Evolutionary conservation across 331 rosid genomes (phyloP), one percentile per base, ranked within the genome.

Genomic region (Spiraea crenata): DNA sequence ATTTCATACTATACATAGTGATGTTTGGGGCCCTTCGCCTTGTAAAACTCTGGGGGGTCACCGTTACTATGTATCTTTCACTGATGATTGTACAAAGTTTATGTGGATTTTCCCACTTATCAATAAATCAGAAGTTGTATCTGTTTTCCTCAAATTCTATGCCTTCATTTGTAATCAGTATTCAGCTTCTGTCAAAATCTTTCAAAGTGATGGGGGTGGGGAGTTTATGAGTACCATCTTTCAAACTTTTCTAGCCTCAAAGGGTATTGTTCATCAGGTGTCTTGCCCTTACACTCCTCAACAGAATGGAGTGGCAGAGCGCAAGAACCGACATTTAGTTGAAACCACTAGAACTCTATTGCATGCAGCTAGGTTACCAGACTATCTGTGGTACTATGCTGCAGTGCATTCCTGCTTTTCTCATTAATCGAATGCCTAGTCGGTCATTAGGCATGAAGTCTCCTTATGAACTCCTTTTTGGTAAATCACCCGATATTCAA

Each of bases 281-380:
- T 54, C 54, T 2, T 55, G 41, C 6, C 74, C 65, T 42, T 17
- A 57, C 3, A 44, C 74, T 4, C 49, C 65, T 19, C 34, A 70
- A 6, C 51, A 54, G 20, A 54, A 52, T 55, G 73, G 41, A 0
- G 20, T 54, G 4, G 50, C 40, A 3, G 63, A 69, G 73, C n/a
- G 51, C 7, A 69, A 68, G 9, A 15, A 68, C 19, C 6, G 1
- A 7, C 63, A 54, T 4, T 1, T 51, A 1, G 62, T 51, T 0
- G 73, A 69, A 12, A 52, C 35, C 3, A 17, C 12, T 0, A 4
- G 39, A 1, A 54, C 73, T 17, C 63, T 39, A 0, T 5, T 67
- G 3, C 5, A 16, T n/a, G 34, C 17, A 2, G 19, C 72, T 34
- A 1, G 1, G 7, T 8, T 67, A 3, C 72, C 72, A 7, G 5